A percentile compares a stretch with the other conserved stretches of the same genome.
These are phyloP conservation scores for Petasospora fabianii DNA, from an alignment of 1,139 yeast species.

Conservation along the genomic window DNA sequence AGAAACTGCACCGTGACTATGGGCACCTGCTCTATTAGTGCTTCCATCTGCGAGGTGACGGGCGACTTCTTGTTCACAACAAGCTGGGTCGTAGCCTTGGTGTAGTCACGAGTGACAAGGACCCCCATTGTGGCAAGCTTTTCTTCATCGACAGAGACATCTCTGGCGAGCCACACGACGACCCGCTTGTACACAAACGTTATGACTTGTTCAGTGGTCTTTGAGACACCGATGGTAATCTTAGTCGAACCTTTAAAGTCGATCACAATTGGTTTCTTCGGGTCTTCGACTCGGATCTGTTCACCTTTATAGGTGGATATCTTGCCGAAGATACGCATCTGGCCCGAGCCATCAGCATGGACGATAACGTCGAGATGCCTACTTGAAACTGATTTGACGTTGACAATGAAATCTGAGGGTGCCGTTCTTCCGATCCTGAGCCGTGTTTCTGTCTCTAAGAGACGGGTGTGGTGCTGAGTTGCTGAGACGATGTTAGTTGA, in stretches of 20 bases:
- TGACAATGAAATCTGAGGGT: too few species aligned
- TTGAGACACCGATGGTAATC: neutral
- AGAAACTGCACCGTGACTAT: constrained; percentile 11
- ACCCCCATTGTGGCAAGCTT: constrained; percentile 13
- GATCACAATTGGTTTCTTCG: neutral
- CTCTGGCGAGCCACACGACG: neutral
- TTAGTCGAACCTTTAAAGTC: neutral
- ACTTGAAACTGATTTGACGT: too few species aligned
- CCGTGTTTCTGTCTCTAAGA: neutral
- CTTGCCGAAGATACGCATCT: neutral
- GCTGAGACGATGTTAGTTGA: too few species aligned
- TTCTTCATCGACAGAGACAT: constrained; percentile 3
- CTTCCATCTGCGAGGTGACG: constrained; percentile 16
- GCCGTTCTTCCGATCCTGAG: neutral
- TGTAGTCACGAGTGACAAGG: constrained; percentile 5
- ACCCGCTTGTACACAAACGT: neutral
- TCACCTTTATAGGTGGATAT: neutral
- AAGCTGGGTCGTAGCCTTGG: constrained; percentile 18
- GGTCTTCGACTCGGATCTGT: neutral
- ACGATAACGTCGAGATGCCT: neutral
- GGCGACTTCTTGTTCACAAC: constrained; percentile 8
- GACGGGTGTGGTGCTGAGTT: too few species aligned
- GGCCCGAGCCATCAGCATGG: neutral
- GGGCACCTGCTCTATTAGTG: constrained; percentile 19
- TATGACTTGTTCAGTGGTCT: neutral